Evolutionary conservation across 2,329 filamentous ascomycete genomes (phyloP), one percentile per base, ranked within the genome.

Genomic region (Nemania sp.): DNA sequence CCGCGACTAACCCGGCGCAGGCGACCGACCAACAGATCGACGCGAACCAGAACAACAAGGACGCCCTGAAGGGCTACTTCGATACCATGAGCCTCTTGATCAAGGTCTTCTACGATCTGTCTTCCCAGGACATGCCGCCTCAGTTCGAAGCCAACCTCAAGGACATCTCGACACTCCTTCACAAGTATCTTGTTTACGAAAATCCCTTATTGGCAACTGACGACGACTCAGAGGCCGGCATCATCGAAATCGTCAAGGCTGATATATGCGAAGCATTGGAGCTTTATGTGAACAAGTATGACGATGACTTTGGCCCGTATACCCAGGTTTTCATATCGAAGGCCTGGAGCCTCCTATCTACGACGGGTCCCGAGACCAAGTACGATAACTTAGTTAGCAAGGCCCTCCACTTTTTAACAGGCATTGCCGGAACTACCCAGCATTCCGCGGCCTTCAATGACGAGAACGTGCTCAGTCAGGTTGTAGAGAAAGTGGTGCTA

Each of bases 381-480:
- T 97, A 96, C 76, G 95, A 99, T 73, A 89, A 91, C 59, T 83
- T 99, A 45, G 93, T 97, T 69, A 97, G 94, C 84, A 93, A 92
- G 76, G 94, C 94, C 0, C 79, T 99, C 64, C 92, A 97, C 71
- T 99, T 99, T 76, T 79, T 99, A 73, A 98, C 93, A 0, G 91
- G 93, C 7, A 90, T 98, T 34, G 91, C 92, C 12, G 87, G 88
- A 51, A 90, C 90, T 55, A 81, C 85, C 9, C 84, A 89, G 58
- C 93, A 98, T 73, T 91, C 93, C 1, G 82, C 86, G 63, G 87
- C 89, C 62, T 99, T 99, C 84, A 93, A 96, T 77, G 88, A 89
- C 68, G 86, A 92, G 70, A 83, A 84, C 4, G 89, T 91, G 2
- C 80, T 98, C 37, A 87, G 87, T 17, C 90, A 97, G 74, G 91